A percentile compares a stretch with the other conserved stretches of the same genome.
Conservation (phyloP, 1,284 basidiomycete species). For the Albatrellus sp. region DNA sequence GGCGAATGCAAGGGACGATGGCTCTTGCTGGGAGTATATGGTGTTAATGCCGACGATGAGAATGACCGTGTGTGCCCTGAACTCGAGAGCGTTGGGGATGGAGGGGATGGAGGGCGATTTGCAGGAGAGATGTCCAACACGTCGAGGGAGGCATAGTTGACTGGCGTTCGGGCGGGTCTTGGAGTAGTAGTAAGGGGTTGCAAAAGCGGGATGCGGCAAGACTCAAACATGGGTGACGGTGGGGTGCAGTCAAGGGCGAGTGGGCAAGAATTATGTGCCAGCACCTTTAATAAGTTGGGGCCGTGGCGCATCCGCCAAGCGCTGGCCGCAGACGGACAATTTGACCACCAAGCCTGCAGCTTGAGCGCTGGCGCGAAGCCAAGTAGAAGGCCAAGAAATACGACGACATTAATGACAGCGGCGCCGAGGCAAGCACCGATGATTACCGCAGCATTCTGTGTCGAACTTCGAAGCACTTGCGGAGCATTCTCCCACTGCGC, state of each 20-base stretch:
- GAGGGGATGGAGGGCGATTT: slow-evolving; percentile 5
- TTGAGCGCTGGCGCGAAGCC: no score
- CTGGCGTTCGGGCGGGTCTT: background rate
- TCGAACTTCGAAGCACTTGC: background rate
- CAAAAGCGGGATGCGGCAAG: background rate
- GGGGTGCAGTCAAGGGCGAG: background rate
- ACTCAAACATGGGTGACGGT: background rate
- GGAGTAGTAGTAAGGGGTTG: background rate
- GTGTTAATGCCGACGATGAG: slow-evolving; percentile 1
- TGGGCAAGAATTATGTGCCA: background rate
- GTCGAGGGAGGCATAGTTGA: background rate
- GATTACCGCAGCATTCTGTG: slow-evolving; percentile 10
- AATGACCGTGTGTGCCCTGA: background rate
- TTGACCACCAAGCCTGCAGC: no score
- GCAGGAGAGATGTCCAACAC: slow-evolving; percentile 11
- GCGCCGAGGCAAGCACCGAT: slow-evolving; percentile 15
- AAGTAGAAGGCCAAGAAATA: slow-evolving; percentile 2
- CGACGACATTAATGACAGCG: slow-evolving; percentile 13
- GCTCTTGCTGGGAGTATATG: background rate
- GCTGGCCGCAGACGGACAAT: no score
- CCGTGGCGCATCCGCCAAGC: no score
- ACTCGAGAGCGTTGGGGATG: background rate
- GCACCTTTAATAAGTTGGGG: background rate
- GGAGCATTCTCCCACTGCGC: no score
- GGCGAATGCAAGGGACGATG: background rate